Base-by-base conservation (phyloP, 345 rosid species). In the Eucalyptus pumila region DNA sequence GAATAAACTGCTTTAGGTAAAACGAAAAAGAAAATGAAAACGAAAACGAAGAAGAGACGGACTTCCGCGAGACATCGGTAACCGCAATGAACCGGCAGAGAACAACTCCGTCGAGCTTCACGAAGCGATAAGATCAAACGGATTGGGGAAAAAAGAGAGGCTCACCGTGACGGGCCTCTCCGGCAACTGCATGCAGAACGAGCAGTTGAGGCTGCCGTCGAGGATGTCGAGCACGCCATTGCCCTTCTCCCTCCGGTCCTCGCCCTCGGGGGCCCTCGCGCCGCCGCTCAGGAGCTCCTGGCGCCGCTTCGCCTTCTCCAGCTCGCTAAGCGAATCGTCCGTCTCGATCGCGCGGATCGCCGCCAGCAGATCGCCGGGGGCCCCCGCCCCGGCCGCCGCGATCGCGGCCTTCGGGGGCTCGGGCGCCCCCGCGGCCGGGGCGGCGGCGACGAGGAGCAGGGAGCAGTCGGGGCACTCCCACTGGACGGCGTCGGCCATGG, bases 401-500 rank as follows among this genome's bases (percentile, higher is more conserved):
- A 91, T 91, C 2, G 92, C 90, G 14, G 49, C 87, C 10, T 89
- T 88, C 2, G 87, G 81, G 81, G 5, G 44, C 52, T 2, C 76
- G 90, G 76, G 86, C 89, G 14, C 58, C 58, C 56, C 56, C 1
- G 2, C 58, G 0, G 56, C 56, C 56, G 56, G 56, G 24, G 24
- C 56, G 24, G 56, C 90, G 8, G 90, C 91, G 60, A 58, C 69
- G 69, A 27, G 16, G 32, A 11, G 56, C 16, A 87, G 21, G 72
- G 93, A 87, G 50, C 97, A 96, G 90, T 97, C 98, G 6, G 98
- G 98, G 88, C 99, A 97, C 87, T 90, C 80, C 98, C 99, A 97
- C 65, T 89, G 90, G 49, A 91, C 50, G 8, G 94, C 90, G 67
- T 93, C 91, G 19, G 90, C 93, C 40, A 95, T 90, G 87, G 96